These are phyloP conservation scores for Bassia scoparia DNA, from an alignment of 148 eudicot species.

Conservation along the genomic window DNA sequence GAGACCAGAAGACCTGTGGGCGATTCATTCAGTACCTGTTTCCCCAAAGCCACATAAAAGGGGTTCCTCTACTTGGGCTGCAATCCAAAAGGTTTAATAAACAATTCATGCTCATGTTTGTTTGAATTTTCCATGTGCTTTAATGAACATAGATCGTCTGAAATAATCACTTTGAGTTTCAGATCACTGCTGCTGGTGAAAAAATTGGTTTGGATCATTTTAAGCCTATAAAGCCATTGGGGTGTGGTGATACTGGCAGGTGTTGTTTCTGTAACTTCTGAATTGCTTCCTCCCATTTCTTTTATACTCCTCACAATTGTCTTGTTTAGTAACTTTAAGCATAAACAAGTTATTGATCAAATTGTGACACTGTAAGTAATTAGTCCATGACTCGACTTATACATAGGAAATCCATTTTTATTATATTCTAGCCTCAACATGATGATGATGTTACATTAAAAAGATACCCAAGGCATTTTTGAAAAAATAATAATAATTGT, in stretches of 20 bases:
- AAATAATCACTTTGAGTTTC: conserved; percentile 15
- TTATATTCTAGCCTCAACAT: too few species aligned
- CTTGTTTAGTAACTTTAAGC: too few species aligned
- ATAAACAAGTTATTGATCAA: too few species aligned
- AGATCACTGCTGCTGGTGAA: conserved; percentile 65
- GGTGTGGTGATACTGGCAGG: conserved; percentile 99
- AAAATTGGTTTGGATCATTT: conserved; percentile 76
- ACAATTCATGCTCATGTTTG: neutral
- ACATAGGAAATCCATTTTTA: too few species aligned
- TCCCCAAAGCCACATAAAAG: conserved; percentile 80
- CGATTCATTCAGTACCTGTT: conserved; percentile 82
- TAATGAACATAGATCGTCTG: neutral
- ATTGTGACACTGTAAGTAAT: too few species aligned
- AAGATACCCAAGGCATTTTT: too few species aligned
- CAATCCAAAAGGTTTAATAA: conserved; percentile 72
- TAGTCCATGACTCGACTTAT: too few species aligned
- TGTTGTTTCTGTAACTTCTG: conserved; percentile 23
- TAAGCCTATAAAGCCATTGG: conserved; percentile 90
- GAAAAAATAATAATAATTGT: too few species aligned
- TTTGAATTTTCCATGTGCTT: neutral
- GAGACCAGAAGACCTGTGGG: conserved; percentile 98
- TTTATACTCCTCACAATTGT: neutral
- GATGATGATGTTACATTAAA: too few species aligned
- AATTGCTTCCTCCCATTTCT: neutral
- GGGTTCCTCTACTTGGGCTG: conserved; percentile 66